A percentile compares a stretch with the other conserved stretches of the same genome.
Conservation (phyloP, 2,329 filamentous ascomycete species). For the Ascocoryne sarcoides region DNA sequence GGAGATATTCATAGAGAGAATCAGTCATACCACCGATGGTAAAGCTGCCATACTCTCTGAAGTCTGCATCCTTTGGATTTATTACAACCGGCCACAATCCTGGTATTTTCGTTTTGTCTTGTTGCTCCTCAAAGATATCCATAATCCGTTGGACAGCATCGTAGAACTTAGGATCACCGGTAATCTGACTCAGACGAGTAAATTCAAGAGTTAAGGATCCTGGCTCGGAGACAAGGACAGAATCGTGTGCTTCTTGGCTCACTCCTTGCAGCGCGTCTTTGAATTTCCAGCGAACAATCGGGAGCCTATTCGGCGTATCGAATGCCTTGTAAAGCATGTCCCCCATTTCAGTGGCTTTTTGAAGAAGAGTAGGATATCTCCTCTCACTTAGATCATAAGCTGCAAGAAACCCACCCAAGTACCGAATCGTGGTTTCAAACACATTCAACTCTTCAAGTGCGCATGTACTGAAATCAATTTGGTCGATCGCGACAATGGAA, state of each 20-base stretch:
- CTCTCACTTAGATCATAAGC: constrained; percentile 29
- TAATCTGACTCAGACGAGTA: constrained; percentile 54
- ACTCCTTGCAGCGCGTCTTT: not conserved
- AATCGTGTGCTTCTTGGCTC: not conserved
- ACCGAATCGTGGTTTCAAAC: constrained; percentile 33
- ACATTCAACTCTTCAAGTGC: constrained; percentile 22
- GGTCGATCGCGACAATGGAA: constrained; percentile 51
- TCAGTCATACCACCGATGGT: constrained; percentile 46
- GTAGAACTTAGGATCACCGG: constrained; percentile 50
- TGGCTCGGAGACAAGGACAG: constrained; percentile 20
- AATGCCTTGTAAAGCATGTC: constrained; percentile 32
- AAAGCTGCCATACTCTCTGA: constrained; percentile 27
- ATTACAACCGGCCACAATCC: constrained; percentile 54
- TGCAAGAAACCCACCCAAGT: constrained; percentile 30
- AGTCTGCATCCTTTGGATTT: constrained; percentile 23
- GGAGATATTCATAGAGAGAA: constrained; percentile 56
- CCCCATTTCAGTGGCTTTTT: constrained; percentile 26
- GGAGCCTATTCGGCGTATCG: constrained; percentile 45
- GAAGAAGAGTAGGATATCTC: constrained; percentile 21
- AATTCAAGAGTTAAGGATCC: constrained; percentile 53
- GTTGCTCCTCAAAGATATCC: constrained; percentile 43
- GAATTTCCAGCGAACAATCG: constrained; percentile 30
- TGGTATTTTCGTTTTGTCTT: constrained; percentile 44
- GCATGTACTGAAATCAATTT: constrained; percentile 37
- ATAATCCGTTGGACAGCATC: constrained; percentile 50